phyloP scores from a whole-genome alignment of 306 rosid genomes.

The Hippophae rhamnoides region DNA sequence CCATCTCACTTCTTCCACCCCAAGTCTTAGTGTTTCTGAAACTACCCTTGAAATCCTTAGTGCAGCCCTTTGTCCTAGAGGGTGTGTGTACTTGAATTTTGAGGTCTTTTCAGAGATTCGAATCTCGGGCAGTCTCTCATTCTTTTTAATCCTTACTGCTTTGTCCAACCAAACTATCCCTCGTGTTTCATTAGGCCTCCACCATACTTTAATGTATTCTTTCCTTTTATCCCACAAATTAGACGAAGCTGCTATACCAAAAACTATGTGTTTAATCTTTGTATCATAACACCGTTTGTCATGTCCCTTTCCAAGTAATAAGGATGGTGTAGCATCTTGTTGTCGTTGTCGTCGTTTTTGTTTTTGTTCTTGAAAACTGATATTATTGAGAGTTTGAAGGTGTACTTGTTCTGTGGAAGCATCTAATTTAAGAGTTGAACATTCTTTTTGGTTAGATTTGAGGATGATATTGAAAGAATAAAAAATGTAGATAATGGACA shows the following conservation, averaged over 20 bases:
- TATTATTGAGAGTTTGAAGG: conserved; percentile 22
- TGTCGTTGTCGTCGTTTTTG: neutral
- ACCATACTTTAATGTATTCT: conserved; percentile 78
- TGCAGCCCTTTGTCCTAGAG: conserved; percentile 72
- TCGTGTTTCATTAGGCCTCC: conserved; percentile 70
- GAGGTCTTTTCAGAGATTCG: conserved; percentile 53
- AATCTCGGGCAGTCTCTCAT: conserved; percentile 60
- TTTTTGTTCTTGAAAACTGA: conserved; percentile 9
- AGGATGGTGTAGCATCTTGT: neutral
- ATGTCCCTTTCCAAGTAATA: too few relatives aligned
- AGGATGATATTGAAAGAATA: conserved; percentile 51
- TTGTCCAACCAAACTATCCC: conserved; percentile 81
- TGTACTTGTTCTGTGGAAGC: conserved; percentile 11
- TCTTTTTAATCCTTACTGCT: conserved; percentile 18
- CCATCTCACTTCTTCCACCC: conserved; percentile 85
- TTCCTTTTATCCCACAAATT: conserved; percentile 56
- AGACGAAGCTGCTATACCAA: conserved; percentile 83
- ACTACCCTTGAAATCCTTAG: conserved; percentile 76
- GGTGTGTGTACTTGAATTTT: conserved; percentile 46
- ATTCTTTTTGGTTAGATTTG: conserved; percentile 31
- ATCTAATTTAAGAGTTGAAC: conserved; percentile 21
- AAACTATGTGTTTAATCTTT: conserved; percentile 54
- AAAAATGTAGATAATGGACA: conserved; percentile 40
- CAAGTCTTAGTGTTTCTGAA: conserved; percentile 75
- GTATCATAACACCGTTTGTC: neutral